Evolutionary conservation across 139 green algal species (phyloP).

Genomic region (Chlamydomonas sphaeroides): DNA sequence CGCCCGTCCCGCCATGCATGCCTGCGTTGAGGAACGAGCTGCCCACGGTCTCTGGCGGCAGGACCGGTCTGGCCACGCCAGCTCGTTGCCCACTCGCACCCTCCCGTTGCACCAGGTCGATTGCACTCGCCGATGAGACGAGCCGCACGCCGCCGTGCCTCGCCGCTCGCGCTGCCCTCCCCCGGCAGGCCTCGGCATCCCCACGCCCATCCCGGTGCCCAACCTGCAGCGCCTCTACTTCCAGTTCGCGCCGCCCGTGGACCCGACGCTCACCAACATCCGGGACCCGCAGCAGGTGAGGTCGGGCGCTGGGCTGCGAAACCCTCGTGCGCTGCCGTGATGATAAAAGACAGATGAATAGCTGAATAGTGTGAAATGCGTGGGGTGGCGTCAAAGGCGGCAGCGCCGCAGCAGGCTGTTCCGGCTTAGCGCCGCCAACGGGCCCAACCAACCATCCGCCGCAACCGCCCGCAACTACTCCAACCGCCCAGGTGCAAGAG

Average conservation of each 20-base stretch:
- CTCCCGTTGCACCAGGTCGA: too few species aligned
- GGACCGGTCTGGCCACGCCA: too few species aligned
- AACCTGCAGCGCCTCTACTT: slow-evolving; percentile 78
- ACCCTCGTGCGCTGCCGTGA: neutral
- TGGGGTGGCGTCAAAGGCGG: too few species aligned
- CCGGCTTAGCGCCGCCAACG: neutral
- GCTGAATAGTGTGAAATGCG: neutral
- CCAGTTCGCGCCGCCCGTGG: slow-evolving; percentile 62
- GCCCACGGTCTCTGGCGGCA: too few species aligned
- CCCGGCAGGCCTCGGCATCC: slow-evolving; percentile 52
- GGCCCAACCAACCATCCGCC: too few species aligned
- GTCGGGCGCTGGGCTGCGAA: neutral
- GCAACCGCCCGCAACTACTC: neutral
- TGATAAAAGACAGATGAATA: neutral
- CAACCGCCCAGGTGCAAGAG: slow-evolving; percentile 23
- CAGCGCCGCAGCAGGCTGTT: neutral
- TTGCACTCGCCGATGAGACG: too few species aligned
- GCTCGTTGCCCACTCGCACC: neutral
- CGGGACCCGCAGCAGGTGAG: slow-evolving; percentile 28
- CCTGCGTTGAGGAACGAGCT: too few species aligned
- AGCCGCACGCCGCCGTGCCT: too few species aligned
- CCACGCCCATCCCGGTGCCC: slow-evolving; percentile 67
- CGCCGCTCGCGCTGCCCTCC: neutral
- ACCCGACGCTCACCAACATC: slow-evolving; percentile 45
- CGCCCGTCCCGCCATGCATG: too few species aligned